A percentile compares a stretch with the other conserved stretches of the same genome.
These are phyloP conservation scores for Colletotrichum siamense DNA, from an alignment of 2,329 filamentous ascomycete species.

Conservation along the genomic window DNA sequence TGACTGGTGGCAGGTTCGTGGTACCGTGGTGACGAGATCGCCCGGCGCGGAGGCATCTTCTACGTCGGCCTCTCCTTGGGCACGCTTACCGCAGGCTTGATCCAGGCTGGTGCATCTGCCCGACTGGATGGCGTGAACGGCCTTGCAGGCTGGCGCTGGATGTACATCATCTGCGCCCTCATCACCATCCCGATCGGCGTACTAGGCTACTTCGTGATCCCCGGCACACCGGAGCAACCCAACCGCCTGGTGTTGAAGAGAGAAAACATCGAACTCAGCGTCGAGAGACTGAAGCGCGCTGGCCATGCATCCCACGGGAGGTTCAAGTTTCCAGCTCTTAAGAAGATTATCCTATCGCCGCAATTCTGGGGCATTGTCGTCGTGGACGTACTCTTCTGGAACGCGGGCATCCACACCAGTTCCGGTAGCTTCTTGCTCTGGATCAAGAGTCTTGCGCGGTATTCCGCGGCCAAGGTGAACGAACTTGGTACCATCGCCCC, in stretches of 20 bases:
- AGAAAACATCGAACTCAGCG: slow-evolving; percentile 27
- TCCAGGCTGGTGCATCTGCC: slow-evolving; percentile 50
- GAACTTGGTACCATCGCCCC: slow-evolving; percentile 40
- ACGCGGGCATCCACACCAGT: slow-evolving; percentile 45
- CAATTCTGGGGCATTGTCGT: slow-evolving; percentile 40
- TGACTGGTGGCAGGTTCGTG: slow-evolving; percentile 52
- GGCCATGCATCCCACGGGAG: slow-evolving; percentile 46
- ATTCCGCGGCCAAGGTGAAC: slow-evolving; percentile 55
- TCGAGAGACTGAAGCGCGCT: slow-evolving; percentile 37
- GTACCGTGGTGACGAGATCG: slow-evolving; percentile 50
- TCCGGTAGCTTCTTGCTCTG: slow-evolving; percentile 41
- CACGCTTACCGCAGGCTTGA: slow-evolving; percentile 47
- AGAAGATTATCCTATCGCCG: slow-evolving; percentile 41
- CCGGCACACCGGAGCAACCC: slow-evolving; percentile 34
- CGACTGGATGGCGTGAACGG: slow-evolving; percentile 45
- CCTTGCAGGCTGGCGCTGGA: slow-evolving; percentile 50
- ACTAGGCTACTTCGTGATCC: slow-evolving; percentile 43
- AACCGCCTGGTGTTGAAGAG: slow-evolving; percentile 32
- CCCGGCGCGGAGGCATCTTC: slow-evolving; percentile 48
- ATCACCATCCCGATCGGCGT: slow-evolving; percentile 47
- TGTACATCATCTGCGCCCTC: slow-evolving; percentile 50
- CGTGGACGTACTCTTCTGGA: slow-evolving; percentile 51
- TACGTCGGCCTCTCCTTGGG: slow-evolving; percentile 48
- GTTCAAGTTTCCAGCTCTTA: slow-evolving; percentile 35
- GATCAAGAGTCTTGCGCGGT: slow-evolving; percentile 45